A percentile compares a stretch with the other conserved stretches of the same genome.
Conservation (phyloP, 2,329 filamentous ascomycete species). For the Ceratocystis cacaofunesta region DNA sequence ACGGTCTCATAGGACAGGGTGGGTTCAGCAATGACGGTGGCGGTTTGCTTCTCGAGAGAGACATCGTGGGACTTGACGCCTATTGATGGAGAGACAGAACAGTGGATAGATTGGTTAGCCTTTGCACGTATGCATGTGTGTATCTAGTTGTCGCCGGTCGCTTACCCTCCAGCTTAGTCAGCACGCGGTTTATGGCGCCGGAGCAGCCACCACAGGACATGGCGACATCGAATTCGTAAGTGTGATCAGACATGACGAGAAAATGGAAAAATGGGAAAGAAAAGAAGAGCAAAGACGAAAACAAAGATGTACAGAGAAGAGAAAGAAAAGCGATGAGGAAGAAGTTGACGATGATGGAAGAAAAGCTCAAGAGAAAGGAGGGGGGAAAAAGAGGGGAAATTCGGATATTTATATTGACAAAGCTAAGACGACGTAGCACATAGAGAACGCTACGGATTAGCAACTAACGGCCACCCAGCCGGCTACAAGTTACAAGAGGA, state of each 20-base stretch:
- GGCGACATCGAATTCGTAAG: conserved; percentile 85
- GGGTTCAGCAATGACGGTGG: conserved; percentile 56
- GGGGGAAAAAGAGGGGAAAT: not conserved
- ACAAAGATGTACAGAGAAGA: conserved; percentile 4
- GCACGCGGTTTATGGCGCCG: conserved; percentile 76
- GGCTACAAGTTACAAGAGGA: not conserved
- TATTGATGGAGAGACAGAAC: conserved; percentile 25
- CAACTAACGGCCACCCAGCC: not conserved
- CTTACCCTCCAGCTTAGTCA: conserved; percentile 81
- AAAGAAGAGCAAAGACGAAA: conserved; percentile 5
- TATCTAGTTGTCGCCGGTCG: conserved; percentile 13
- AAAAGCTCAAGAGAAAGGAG: not conserved
- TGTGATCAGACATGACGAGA: conserved; percentile 55
- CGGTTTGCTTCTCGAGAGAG: conserved; percentile 72
- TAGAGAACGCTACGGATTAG: not conserved
- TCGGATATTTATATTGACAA: conserved; percentile 1
- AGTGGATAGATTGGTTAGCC: not conserved
- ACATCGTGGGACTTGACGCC: conserved; percentile 80
- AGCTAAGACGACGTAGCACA: not conserved
- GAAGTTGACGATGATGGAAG: not conserved
- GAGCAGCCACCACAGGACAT: conserved; percentile 98
- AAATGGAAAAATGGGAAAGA: conserved; percentile 12
- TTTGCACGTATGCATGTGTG: not conserved
- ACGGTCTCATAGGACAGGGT: conserved; percentile 64
- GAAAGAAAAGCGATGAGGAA: not conserved